Conservation (phyloP, 1,284 basidiomycete genomes). For the Stygiomarasmius scandens region DNA sequence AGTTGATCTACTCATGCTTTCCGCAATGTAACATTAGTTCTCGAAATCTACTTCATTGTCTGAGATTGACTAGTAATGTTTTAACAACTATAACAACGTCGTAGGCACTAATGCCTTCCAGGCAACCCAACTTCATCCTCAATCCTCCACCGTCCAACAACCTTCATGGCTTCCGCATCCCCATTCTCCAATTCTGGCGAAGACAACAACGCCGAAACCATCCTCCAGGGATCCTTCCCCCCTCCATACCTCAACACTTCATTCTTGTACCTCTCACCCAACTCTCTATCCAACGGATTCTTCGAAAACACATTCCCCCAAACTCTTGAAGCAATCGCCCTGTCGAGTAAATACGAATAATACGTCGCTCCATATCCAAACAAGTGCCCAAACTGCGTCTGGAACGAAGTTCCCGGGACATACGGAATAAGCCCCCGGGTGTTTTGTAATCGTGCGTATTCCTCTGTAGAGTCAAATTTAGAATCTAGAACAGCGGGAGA, state of each 20-base stretch:
- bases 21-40: too few species aligned
- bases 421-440: slow-evolving; percentile 79
- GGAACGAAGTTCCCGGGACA: slow-evolving; percentile 85
- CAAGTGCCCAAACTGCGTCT: slow-evolving; percentile 94
- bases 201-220: slow-evolving; percentile 79
- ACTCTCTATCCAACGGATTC: slow-evolving; percentile 63
- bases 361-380: slow-evolving; percentile 98
- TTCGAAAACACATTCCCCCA: slow-evolving; percentile 78
- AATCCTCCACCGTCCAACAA: slow-evolving; percentile 86
- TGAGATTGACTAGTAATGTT: neutral
- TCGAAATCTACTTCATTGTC: neutral
- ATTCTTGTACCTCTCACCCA: slow-evolving; percentile 79
- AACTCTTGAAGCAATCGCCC: slow-evolving; percentile 90
- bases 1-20: too few species aligned
- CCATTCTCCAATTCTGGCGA: slow-evolving; percentile 68
- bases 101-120: slow-evolving; percentile 55
- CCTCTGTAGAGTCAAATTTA: slow-evolving; percentile 72
- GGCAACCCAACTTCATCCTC: slow-evolving; percentile 64
- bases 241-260: slow-evolving; percentile 85
- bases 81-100: neutral
- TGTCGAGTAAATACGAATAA: slow-evolving; percentile 96
- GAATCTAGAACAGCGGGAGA: slow-evolving; percentile 59
- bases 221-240: slow-evolving; percentile 91
- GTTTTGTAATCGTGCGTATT: slow-evolving; percentile 68
- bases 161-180: slow-evolving; percentile 82